Evolutionary conservation across 1,284 basidiomycete species (phyloP), one percentile per base, ranked within the genome.

Genomic region (Trichosporon coremiiforme): DNA sequence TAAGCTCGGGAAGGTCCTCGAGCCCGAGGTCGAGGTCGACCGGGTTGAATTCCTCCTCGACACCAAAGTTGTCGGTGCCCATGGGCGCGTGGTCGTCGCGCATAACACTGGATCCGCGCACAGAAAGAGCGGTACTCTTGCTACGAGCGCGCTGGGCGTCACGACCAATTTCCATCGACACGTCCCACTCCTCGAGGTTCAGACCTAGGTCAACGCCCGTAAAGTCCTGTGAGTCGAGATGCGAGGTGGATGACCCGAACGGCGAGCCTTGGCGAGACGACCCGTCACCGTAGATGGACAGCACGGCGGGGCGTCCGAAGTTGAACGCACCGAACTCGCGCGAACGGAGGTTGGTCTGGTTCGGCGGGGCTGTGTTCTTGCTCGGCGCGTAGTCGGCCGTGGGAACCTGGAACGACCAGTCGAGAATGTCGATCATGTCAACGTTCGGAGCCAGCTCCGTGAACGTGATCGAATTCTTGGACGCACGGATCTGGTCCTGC

Each of bases 401-500:
- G 33, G 75, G 53, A 0, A 69, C 63, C 47, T 45, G 25, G 31
- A 74, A 70, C n/a, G 63, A 74, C 81, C 81, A 82, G 70, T 81
- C 82, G 66, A 81, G 71, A 66, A 81, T 75, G 70, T 82, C 79
- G 70, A 80, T 73, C 3, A 68, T 69, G 68, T 73, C 72, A 15
- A 69, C 66, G 66, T 64, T 65, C 62, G 67, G 63, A 9, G 57
- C 47, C 8, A 64, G 29, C 53, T 80, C 78, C 15, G 80, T 73
- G 66, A 82, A 78, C 5, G 83, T 84, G 71, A 84, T 84, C 22
- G 82, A 89, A 73, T 93, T 93, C 76, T 90, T 89, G 79, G 90
- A 91, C 41, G 93, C 92, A 20, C 89, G 89, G 4, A 96, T 87
- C 83, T 97, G 94, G 75, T 97, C 94, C 78, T 94, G 93, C 17